Conservation (phyloP, 2,329 filamentous ascomycete genomes). For the Aspergillus unguis region DNA sequence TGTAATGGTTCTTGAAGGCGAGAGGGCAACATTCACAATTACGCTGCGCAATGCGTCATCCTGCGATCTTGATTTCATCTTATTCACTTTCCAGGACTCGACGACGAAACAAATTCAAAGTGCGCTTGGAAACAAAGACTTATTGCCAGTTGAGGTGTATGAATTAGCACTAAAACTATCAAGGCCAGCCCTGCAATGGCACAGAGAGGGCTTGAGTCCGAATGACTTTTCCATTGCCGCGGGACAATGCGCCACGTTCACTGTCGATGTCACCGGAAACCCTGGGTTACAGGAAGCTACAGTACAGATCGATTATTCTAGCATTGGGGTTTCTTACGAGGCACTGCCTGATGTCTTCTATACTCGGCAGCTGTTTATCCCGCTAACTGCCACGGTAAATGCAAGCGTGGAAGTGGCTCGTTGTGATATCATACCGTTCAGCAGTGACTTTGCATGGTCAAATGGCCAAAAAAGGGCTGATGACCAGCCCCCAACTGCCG, state of each 20-base stretch:
- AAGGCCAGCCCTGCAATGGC: slow-evolving; percentile 61
- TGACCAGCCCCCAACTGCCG: slow-evolving; percentile 9
- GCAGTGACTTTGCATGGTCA: slow-evolving; percentile 65
- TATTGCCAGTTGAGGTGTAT: slow-evolving; percentile 74
- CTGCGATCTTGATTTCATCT: slow-evolving; percentile 75
- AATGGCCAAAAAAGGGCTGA: slow-evolving; percentile 27
- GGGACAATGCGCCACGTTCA: slow-evolving; percentile 66
- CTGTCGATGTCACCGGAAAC: slow-evolving; percentile 81
- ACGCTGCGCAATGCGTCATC: slow-evolving; percentile 75
- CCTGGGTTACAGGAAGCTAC: slow-evolving; percentile 75
- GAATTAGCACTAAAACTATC: slow-evolving; percentile 80
- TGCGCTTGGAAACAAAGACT: slow-evolving; percentile 71
- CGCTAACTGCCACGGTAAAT: slow-evolving; percentile 85
- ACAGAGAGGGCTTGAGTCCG: slow-evolving; percentile 50
- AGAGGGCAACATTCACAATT: slow-evolving; percentile 71
- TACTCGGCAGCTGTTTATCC: slow-evolving; percentile 76
- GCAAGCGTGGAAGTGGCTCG: slow-evolving; percentile 79
- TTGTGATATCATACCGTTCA: slow-evolving; percentile 74
- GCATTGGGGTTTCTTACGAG: slow-evolving; percentile 67
- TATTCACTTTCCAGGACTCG: slow-evolving; percentile 88
- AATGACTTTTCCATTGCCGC: slow-evolving; percentile 62
- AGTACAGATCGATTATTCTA: slow-evolving; percentile 82
- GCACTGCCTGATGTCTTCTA: slow-evolving; percentile 73
- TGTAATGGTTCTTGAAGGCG: slow-evolving; percentile 90
- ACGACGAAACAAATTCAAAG: slow-evolving; percentile 73